Conservation (phyloP, 768 basidiomycete genomes). For the Termitomyces sp. region DNA sequence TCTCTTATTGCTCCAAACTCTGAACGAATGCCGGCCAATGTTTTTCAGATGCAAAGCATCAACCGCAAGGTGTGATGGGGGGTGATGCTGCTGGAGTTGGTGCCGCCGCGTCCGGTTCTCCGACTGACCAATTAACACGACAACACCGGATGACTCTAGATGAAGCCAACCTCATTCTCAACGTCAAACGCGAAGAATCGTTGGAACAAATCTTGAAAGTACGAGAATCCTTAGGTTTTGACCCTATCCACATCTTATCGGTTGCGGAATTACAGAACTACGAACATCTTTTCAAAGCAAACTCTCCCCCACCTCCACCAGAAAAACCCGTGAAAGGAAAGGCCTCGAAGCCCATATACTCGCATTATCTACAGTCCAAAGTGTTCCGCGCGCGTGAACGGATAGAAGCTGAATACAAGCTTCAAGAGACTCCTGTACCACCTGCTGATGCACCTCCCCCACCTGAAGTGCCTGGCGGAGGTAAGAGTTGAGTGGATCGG, state of each 20-base stretch:
- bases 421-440: constrained; percentile 8
- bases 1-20: background rate
- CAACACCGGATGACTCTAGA: constrained; percentile 91
- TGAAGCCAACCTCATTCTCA: constrained; percentile 91
- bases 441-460: constrained; percentile 14
- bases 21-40: background rate
- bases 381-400: constrained; percentile 93
- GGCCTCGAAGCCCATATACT: constrained; percentile 45
- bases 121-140: constrained; percentile 76
- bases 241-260: background rate
- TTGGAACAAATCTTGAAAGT: constrained; percentile 74
- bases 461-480: constrained; percentile 11
- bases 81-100: constrained; percentile 69
- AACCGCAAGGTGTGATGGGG: constrained; percentile 65
- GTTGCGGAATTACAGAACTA: constrained; percentile 59
- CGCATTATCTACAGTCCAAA: constrained; percentile 95
- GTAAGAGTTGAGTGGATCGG: constrained; percentile 6
- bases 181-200: constrained; percentile 69
- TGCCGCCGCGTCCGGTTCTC: constrained; percentile 66
- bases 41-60: constrained; percentile 70
- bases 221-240: constrained; percentile 14
- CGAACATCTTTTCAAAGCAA: constrained; percentile 88
- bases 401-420: constrained; percentile 78
- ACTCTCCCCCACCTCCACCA: constrained; percentile 46
- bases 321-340: constrained; percentile 41